Percentiles rank a stretch among this genome's conserved stretches.
Evolutionary conservation across 768 basidiomycete genomes (phyloP).

Genomic region (Trametopsis cervina): DNA sequence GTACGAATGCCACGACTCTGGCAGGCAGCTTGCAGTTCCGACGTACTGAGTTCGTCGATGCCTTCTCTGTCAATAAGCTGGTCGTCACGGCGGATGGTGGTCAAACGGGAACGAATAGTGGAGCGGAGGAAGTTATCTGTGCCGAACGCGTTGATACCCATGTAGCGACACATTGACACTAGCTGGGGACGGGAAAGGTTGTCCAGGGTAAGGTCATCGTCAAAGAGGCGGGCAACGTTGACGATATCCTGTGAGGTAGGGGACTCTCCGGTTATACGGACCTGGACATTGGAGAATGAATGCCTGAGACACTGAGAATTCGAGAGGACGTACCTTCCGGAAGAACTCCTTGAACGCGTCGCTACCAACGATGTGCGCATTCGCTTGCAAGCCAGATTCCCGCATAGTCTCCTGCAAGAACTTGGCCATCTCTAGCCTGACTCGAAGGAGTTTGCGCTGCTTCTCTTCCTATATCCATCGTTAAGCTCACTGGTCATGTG

Average conservation of each 20-base stretch:
- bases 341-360: slow-evolving; percentile 99
- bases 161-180: slow-evolving; percentile 95
- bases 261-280: slow-evolving; percentile 91
- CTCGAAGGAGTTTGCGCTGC: slow-evolving; percentile 88
- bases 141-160: slow-evolving; percentile 97
- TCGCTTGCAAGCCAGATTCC: slow-evolving; percentile 89
- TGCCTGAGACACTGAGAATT: not conserved
- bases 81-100: slow-evolving; percentile 85
- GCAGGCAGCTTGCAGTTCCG: slow-evolving; percentile 89
- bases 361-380: slow-evolving; percentile 86
- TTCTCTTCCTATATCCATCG: slow-evolving; percentile 74
- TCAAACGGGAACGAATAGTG: slow-evolving; percentile 76
- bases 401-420: slow-evolving; percentile 97
- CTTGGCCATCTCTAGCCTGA: slow-evolving; percentile 97
- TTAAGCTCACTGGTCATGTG: not conserved
- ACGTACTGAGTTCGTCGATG: slow-evolving; percentile 82
- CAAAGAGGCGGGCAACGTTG: slow-evolving; percentile 93
- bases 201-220: slow-evolving; percentile 96
- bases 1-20: slow-evolving; percentile 93
- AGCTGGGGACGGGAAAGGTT: slow-evolving; percentile 98
- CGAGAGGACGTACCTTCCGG: slow-evolving; percentile 61
- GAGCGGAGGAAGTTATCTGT: slow-evolving; percentile 98
- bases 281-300: slow-evolving; percentile 32
- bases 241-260: slow-evolving; percentile 86
- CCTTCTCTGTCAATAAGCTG: slow-evolving; percentile 88